phyloP scores from a whole-genome alignment of 2,329 filamentous ascomycete species.

The Madurella mycetomatis region DNA sequence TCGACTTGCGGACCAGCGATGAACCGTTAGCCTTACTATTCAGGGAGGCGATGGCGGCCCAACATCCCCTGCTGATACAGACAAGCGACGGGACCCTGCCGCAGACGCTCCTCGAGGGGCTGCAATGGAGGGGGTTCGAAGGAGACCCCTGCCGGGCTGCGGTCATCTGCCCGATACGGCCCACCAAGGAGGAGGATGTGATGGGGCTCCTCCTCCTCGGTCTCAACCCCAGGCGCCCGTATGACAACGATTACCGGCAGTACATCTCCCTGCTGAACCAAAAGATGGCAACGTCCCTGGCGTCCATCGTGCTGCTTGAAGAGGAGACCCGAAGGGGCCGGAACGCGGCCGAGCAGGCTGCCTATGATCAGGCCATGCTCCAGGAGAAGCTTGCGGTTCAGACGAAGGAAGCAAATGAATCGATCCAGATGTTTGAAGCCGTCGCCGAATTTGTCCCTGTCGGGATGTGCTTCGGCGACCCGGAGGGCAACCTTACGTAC shows the following conservation, averaged over 20 bases:
- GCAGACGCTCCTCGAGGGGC: slow-evolving; percentile 50
- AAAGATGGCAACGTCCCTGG: slow-evolving; percentile 62
- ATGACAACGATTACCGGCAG: slow-evolving; percentile 67
- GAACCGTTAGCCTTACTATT: slow-evolving; percentile 38
- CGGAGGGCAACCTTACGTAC: slow-evolving; percentile 60
- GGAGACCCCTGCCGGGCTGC: slow-evolving; percentile 59
- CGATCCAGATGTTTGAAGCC: slow-evolving; percentile 61
- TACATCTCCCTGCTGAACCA: slow-evolving; percentile 55
- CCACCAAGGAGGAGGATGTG: slow-evolving; percentile 58
- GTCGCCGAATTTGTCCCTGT: slow-evolving; percentile 71
- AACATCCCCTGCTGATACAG: slow-evolving; percentile 39
- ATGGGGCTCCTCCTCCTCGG: slow-evolving; percentile 66
- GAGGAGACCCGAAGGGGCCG: slow-evolving; percentile 60
- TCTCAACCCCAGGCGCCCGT: slow-evolving; percentile 65
- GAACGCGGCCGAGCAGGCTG: slow-evolving; percentile 59
- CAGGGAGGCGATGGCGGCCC: slow-evolving; percentile 35
- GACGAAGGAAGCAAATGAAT: slow-evolving; percentile 46
- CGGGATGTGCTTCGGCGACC: slow-evolving; percentile 67
- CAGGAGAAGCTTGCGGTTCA: slow-evolving; percentile 59
- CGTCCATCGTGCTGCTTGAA: slow-evolving; percentile 66
- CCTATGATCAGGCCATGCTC: slow-evolving; percentile 62
- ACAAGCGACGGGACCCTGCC: slow-evolving; percentile 52
- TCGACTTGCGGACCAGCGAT: slow-evolving; percentile 36
- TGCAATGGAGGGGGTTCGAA: slow-evolving; percentile 59
- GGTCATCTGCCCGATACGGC: slow-evolving; percentile 66